Conservation (phyloP, 768 basidiomycete genomes). For the Royoungia palumana region DNA sequence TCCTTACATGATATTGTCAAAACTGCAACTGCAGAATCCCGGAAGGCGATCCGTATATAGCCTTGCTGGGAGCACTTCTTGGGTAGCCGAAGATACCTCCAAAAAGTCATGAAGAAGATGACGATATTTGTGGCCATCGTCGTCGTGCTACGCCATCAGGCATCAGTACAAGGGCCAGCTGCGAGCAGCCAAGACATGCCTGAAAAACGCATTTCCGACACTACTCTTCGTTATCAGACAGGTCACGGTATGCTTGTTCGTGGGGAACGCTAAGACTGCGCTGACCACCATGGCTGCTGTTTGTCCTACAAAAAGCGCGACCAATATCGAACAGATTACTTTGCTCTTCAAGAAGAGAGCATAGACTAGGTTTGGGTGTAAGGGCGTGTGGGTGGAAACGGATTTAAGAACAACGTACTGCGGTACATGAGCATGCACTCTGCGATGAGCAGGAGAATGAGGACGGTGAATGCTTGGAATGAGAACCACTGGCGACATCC, state of each 20-base stretch:
- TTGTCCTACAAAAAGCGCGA: slow-evolving; percentile 8
- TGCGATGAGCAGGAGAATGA: slow-evolving; percentile 12
- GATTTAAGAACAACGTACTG: slow-evolving; percentile 7
- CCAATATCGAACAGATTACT: slow-evolving; percentile 8
- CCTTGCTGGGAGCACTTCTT: slow-evolving; percentile 1
- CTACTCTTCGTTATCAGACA: slow-evolving; percentile 15
- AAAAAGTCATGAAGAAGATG: slow-evolving; percentile 20
- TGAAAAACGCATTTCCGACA: slow-evolving; percentile 15
- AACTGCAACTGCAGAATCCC: slow-evolving; percentile 15
- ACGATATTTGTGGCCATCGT: slow-evolving; percentile 14
- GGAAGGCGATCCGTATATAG: slow-evolving; percentile 8
- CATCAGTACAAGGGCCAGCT: neutral
- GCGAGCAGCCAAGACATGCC: slow-evolving; percentile 1
- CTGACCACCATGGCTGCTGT: slow-evolving; percentile 17
- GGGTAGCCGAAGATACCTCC: slow-evolving; percentile 15
- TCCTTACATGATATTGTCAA: slow-evolving; percentile 13
- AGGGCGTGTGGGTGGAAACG: neutral
- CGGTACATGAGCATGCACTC: slow-evolving; percentile 16
- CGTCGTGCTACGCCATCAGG: slow-evolving; percentile 6
- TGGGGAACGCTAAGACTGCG: slow-evolving; percentile 8
- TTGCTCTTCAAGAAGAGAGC: slow-evolving; percentile 12
- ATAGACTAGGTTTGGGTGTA: slow-evolving; percentile 12
- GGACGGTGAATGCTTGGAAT: slow-evolving; percentile 14
- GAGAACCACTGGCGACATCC: slow-evolving; percentile 17
- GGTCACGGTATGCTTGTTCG: slow-evolving; percentile 9